phyloP scores from a whole-genome alignment of 495 filamentous ascomycete species.

The Letharia columbiana region DNA sequence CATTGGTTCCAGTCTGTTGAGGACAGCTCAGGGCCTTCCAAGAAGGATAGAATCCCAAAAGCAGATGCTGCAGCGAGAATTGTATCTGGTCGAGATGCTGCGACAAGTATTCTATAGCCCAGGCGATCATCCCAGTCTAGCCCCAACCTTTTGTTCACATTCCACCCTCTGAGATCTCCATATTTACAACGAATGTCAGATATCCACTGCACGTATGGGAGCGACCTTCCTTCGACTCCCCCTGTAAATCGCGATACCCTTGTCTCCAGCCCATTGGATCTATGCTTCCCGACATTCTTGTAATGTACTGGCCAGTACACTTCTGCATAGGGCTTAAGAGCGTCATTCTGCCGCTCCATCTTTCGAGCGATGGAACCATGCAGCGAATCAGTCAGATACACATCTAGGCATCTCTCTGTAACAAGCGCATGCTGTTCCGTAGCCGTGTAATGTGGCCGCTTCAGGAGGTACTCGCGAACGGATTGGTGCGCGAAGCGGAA shows the following conservation, averaged over 20 bases:
- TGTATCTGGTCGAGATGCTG: neutral
- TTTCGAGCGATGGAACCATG: neutral
- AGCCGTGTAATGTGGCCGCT: neutral
- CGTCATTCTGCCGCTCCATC: neutral
- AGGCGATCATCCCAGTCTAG: neutral
- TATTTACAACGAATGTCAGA: neutral
- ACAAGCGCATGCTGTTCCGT: conserved; percentile 5
- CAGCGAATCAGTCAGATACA: neutral
- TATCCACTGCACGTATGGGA: conserved; percentile 1
- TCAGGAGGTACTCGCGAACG: conserved; percentile 22
- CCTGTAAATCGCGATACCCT: neutral
- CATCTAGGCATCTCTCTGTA: conserved; percentile 8
- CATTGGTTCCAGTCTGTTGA: neutral
- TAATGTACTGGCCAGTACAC: conserved; percentile 14
- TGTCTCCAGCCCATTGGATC: neutral
- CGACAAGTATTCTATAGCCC: neutral
- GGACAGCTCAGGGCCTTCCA: neutral
- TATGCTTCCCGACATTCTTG: neutral
- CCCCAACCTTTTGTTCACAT: neutral
- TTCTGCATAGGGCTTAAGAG: conserved; percentile 4
- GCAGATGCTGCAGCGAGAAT: neutral
- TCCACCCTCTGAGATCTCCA: neutral
- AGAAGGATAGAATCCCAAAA: neutral
- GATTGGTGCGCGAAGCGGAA: conserved; percentile 30
- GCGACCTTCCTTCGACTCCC: neutral